Conservation (phyloP, 441 rosid genomes). For the Populus hybrid region DNA sequence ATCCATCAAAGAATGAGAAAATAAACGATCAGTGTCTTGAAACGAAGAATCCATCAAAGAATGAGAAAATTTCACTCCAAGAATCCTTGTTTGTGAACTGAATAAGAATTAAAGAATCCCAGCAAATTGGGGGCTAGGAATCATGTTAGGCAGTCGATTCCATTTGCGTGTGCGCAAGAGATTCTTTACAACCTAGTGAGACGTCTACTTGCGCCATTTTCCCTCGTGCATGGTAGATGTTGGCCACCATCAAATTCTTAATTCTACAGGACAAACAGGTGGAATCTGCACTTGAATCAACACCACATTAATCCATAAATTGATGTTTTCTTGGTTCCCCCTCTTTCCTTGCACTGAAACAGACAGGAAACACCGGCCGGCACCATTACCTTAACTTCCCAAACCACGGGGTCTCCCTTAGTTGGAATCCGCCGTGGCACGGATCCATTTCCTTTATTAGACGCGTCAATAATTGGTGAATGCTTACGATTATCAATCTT, state of each 20-base stretch:
- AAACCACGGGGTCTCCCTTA: neutral
- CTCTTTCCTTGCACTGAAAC: neutral
- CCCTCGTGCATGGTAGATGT: slow-evolving; percentile 5
- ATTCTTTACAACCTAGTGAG: slow-evolving; percentile 19
- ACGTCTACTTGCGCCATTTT: slow-evolving; percentile 28
- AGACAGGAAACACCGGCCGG: neutral
- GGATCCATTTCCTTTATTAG: neutral
- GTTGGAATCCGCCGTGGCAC: neutral
- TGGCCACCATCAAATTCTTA: neutral
- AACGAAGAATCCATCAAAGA: slow-evolving; percentile 5
- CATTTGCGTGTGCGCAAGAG: neutral
- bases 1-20: slow-evolving; percentile 2
- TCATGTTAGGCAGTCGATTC: slow-evolving; percentile 16
- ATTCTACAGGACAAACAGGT: too few species aligned
- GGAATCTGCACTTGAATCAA: neutral
- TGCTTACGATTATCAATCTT: too few species aligned
- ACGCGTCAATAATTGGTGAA: neutral
- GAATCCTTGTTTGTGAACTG: slow-evolving; percentile 4
- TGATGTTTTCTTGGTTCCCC: neutral
- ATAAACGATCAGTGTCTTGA: neutral
- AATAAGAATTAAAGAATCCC: slow-evolving; percentile 34
- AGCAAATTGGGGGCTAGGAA: slow-evolving; percentile 31
- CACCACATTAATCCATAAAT: neutral
- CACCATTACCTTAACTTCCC: neutral
- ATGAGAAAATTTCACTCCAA: neutral